Percentiles rank a stretch among this genome's conserved stretches.
phyloP scores from a whole-genome alignment of 495 filamentous ascomycete species.

The Aspergillus bertholletiae region DNA sequence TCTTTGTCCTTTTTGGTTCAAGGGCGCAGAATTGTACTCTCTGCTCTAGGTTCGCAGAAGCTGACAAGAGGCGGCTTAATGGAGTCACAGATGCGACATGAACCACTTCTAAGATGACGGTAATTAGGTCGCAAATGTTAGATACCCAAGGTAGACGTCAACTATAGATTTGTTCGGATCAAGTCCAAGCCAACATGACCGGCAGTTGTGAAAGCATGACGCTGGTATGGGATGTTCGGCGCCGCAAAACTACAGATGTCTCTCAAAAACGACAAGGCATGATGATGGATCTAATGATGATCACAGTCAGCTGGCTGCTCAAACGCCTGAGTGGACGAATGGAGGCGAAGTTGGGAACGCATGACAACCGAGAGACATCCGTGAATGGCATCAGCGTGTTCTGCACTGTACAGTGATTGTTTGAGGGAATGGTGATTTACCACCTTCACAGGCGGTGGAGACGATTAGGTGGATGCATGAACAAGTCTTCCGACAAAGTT shows the following conservation, averaged over 20 bases:
- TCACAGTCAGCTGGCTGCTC: constrained; percentile 11
- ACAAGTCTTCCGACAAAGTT: no score
- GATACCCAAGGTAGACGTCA: constrained; percentile 27
- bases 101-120: constrained; percentile 38
- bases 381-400: constrained; percentile 25
- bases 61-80: constrained; percentile 21
- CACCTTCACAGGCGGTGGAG: background rate
- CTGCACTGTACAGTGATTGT: constrained; percentile 25
- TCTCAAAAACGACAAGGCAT: background rate
- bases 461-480: background rate
- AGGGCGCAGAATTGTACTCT: constrained; percentile 24
- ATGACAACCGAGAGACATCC: background rate
- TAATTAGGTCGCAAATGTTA: constrained; percentile 28
- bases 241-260: background rate
- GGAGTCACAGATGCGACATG: constrained; percentile 37
- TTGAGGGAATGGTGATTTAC: constrained; percentile 18
- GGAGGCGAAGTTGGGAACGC: constrained; percentile 12
- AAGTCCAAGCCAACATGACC: constrained; percentile 31
- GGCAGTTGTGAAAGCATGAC: constrained; percentile 43
- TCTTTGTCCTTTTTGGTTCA: background rate
- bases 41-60: constrained; percentile 24
- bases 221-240: constrained; percentile 20
- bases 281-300: background rate
- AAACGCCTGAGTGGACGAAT: constrained; percentile 21
- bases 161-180: constrained; percentile 35